Conservation (phyloP, 2,329 filamentous ascomycete species). For the Aureobasidium sp. region DNA sequence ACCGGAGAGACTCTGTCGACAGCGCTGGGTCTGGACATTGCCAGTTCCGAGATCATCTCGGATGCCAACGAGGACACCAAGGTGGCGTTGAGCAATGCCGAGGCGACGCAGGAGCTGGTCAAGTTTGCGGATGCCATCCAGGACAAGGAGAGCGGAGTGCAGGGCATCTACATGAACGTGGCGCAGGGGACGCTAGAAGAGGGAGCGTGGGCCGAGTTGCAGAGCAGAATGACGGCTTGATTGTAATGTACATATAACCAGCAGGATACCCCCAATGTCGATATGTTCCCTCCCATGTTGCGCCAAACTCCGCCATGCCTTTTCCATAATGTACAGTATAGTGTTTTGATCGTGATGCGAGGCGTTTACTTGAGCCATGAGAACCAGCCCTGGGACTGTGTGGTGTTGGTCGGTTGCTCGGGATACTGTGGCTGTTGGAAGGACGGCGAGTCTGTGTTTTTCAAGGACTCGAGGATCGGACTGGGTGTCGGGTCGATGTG, state of each 20-base stretch:
- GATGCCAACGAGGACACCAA: conserved; percentile 73
- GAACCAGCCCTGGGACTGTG: conserved; percentile 16
- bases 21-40: conserved; percentile 58
- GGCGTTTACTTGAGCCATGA: conserved; percentile 16
- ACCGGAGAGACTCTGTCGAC: conserved; percentile 59
- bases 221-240: conserved; percentile 28
- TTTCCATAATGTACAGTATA: conserved; percentile 5
- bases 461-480: conserved; percentile 6
- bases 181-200: conserved; percentile 33
- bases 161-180: conserved; percentile 70
- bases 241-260: conserved; percentile 18
- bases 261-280: conserved; percentile 20
- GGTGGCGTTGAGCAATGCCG: conserved; percentile 53
- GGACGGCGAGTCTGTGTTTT: not conserved
- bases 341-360: not conserved
- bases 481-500: not conserved
- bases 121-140: conserved; percentile 54
- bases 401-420: not conserved
- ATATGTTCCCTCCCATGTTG: not conserved
- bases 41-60: conserved; percentile 77
- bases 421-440: not conserved
- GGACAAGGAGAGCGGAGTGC: conserved; percentile 62
- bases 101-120: conserved; percentile 51
- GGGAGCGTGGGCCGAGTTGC: conserved; percentile 34
- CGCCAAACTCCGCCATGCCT: not conserved